phyloP scores from a whole-genome alignment of 768 basidiomycete genomes.

The Multifurca ochricompacta region DNA sequence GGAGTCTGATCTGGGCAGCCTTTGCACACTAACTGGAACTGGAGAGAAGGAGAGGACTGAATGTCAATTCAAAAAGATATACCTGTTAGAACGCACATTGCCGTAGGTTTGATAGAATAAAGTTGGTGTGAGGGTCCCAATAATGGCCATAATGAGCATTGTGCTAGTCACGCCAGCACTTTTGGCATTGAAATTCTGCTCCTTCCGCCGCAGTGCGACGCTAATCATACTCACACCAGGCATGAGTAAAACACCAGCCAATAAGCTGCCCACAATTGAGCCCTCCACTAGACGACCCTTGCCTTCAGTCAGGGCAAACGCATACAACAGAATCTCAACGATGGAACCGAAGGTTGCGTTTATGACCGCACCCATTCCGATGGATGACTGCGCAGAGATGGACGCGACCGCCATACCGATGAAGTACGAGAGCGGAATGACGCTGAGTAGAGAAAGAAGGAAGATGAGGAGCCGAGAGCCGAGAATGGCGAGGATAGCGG shows the following conservation, averaged over 20 bases:
- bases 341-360: constrained; percentile 99
- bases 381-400: constrained; percentile 96
- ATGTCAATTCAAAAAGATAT: constrained; percentile 8
- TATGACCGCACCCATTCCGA: constrained; percentile 99
- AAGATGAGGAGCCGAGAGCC: constrained; percentile 78
- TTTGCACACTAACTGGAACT: constrained; percentile 85
- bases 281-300: constrained; percentile 96
- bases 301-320: constrained; percentile 79
- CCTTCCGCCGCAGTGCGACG: constrained; percentile 82
- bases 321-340: constrained; percentile 92
- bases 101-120: constrained; percentile 98
- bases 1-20: constrained; percentile 52
- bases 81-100: constrained; percentile 52
- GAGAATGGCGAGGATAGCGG: constrained; percentile 58
- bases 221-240: constrained; percentile 95
- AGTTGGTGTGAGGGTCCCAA: constrained; percentile 90
- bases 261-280: constrained; percentile 88
- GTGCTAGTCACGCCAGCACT: constrained; percentile 98
- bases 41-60: constrained; percentile 5
- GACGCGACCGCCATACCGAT: constrained; percentile 99
- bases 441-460: constrained; percentile 72
- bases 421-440: constrained; percentile 97
- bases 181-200: constrained; percentile 98
- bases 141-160: constrained; percentile 99
- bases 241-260: constrained; percentile 96